These are phyloP conservation scores for Gossypioides kirkii DNA, from an alignment of 345 rosid genomes.

Conservation along the genomic window DNA sequence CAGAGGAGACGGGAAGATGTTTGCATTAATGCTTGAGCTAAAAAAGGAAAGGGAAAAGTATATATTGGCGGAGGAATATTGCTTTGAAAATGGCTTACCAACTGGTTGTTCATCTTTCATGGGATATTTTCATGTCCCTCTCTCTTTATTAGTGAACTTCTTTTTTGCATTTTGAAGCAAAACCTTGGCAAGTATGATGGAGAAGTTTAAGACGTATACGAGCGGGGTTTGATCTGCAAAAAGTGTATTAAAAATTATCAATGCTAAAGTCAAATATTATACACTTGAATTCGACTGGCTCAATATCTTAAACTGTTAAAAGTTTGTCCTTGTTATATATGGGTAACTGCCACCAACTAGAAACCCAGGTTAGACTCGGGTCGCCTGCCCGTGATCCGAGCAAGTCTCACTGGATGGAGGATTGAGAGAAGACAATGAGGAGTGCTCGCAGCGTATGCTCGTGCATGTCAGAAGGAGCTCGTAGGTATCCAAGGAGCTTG, in stretches of 20 bases:
- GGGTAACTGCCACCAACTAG: too few relatives aligned
- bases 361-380: too few relatives aligned
- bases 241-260: not conserved
- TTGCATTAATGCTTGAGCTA: constrained; percentile 5
- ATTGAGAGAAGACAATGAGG: too few relatives aligned
- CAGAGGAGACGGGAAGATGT: constrained; percentile 3
- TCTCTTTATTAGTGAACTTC: not conserved
- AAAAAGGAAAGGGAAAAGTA: constrained; percentile 10
- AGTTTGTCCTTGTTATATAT: too few relatives aligned
- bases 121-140: constrained; percentile 15
- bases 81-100: constrained; percentile 37
- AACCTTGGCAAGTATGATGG: not conserved
- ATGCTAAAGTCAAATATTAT: not conserved
- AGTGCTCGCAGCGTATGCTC: too few relatives aligned
- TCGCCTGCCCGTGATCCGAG: too few relatives aligned
- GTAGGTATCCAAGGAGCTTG: too few relatives aligned
- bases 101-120: constrained; percentile 32
- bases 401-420: too few relatives aligned
- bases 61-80: constrained; percentile 12
- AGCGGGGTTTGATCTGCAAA: too few relatives aligned
- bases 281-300: not conserved
- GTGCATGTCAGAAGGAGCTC: too few relatives aligned
- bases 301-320: not conserved
- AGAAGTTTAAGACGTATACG: not conserved
- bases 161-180: constrained; percentile 7